Base-by-base conservation (phyloP, 768 basidiomycete species). In the Gymnopilus junonius region DNA sequence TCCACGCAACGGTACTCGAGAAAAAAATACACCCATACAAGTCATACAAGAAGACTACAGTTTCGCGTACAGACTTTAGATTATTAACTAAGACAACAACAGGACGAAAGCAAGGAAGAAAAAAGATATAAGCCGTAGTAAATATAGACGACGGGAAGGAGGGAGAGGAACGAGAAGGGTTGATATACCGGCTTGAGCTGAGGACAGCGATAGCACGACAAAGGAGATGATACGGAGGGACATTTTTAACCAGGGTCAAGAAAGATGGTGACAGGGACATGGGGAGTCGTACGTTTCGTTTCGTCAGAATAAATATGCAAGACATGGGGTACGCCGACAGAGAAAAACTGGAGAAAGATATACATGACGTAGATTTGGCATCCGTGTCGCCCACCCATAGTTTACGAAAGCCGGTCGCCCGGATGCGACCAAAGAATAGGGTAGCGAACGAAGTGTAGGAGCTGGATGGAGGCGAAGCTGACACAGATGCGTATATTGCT, bases 31-130 rank as follows among this genome's bases (percentile, higher is more conserved):
- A 51, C 48, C 48, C 32, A 51, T 51, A 51, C 48, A 32, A 51
- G 59, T 64, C 62, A 67, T 68, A 68, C 65, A 68, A 61, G 55
- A 62, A 51, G 53, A 68, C 69, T 70, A 70, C 69, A 70, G 58
- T 63, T 67, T 62, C 65, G 67, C 64, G 67, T 70, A 70, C 65
- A 65, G 40, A 70, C 42, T 64, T 70, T 51, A 51, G 55, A 55
- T 60, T 53, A 65, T 65, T 70, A 62, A 61, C 55, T n/a, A n/a
- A 35, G 64, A 68, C 67, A 67, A 73, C 67, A 67, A 73, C 66
- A 73, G 61, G 65, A 71, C 61, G 67, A 70, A 69, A 73, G 70
- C 70, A 69, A 64, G 43, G 55, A 65, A 55, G 56, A 63, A 29
- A 42, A 53, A 57, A 32, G 25, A 62, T 43, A 53, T 55, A 65